Conservation (phyloP, 1,284 basidiomycete species). For the Cystobasidiaceae sp. region DNA sequence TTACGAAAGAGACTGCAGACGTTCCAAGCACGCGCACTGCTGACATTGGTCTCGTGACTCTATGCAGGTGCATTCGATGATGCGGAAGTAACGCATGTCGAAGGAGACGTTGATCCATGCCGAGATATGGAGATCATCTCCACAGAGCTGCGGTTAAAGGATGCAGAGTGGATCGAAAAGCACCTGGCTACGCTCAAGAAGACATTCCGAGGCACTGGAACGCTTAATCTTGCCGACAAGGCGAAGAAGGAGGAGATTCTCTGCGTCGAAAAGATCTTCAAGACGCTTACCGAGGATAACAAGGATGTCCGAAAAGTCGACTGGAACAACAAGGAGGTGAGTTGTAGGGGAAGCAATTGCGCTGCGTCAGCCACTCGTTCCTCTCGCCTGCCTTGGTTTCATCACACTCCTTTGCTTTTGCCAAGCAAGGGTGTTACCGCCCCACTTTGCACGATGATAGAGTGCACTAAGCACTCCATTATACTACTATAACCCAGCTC, state of each 20-base stretch:
- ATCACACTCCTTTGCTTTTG: conserved; percentile 4
- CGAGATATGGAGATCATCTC: conserved; percentile 99
- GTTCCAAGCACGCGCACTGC: background rate
- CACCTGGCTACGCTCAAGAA: conserved; percentile 74
- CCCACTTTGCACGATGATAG: conserved; percentile 60
- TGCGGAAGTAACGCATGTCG: conserved; percentile 97
- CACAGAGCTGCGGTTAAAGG: conserved; percentile 88
- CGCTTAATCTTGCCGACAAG: conserved; percentile 80
- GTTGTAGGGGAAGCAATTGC: conserved; percentile 41
- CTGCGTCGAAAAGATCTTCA: conserved; percentile 74
- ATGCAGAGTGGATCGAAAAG: conserved; percentile 99
- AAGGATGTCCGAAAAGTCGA: conserved; percentile 91
- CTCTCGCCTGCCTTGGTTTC: background rate
- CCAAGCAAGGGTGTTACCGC: background rate
- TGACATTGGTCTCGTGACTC: background rate
- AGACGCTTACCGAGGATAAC: conserved; percentile 70
- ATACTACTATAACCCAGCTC: conserved; percentile 62
- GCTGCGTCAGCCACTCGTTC: background rate
- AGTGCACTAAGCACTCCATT: conserved; percentile 63
- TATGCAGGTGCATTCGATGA: conserved; percentile 76
- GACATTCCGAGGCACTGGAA: conserved; percentile 64
- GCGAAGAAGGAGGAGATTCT: conserved; percentile 95
- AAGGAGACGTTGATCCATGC: conserved; percentile 92
- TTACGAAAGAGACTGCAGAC: background rate
- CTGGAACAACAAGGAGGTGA: conserved; percentile 96